Evolutionary conservation across 129 eudicot species (phyloP).

Genomic region (Dittrichia graveolens): DNA sequence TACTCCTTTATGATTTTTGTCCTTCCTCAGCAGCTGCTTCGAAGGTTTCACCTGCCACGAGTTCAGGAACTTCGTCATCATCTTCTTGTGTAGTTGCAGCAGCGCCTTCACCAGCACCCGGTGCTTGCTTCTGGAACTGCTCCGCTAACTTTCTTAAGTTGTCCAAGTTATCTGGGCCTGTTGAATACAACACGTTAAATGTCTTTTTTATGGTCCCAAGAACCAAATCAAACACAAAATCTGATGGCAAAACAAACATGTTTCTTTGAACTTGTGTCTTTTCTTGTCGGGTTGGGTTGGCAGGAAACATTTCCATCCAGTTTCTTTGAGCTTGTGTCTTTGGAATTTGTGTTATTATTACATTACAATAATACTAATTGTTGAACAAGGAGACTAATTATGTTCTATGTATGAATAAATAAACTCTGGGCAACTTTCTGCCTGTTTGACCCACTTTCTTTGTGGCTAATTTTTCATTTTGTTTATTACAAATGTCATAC

Average conservation of each 20-base stretch:
- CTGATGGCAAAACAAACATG: neutral
- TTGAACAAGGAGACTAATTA: neutral
- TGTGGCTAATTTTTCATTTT: neutral
- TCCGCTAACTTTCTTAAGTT: conserved; percentile 67
- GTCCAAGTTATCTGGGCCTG: conserved; percentile 43
- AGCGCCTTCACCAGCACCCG: conserved; percentile 39
- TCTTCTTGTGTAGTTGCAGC: conserved; percentile 40
- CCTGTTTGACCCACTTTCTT: neutral
- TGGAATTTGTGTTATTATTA: neutral
- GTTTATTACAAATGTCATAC: too few species aligned
- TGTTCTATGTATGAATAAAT: neutral
- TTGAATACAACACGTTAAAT: neutral
- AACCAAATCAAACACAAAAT: neutral
- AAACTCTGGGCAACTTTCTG: neutral
- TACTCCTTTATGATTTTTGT: conserved; percentile 22
- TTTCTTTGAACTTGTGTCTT: too few species aligned
- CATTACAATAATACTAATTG: neutral
- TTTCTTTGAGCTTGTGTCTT: too few species aligned
- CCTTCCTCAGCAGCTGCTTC: conserved; percentile 69
- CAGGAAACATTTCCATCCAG: too few species aligned
- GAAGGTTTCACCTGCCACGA: conserved; percentile 67
- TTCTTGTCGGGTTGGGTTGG: too few species aligned
- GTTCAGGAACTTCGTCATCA: conserved; percentile 73
- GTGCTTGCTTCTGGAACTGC: conserved; percentile 61
- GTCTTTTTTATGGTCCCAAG: neutral